Evolutionary conservation across 2,329 filamentous ascomycete genomes (phyloP).

Genomic region (Hymenoscyphus linearis): DNA sequence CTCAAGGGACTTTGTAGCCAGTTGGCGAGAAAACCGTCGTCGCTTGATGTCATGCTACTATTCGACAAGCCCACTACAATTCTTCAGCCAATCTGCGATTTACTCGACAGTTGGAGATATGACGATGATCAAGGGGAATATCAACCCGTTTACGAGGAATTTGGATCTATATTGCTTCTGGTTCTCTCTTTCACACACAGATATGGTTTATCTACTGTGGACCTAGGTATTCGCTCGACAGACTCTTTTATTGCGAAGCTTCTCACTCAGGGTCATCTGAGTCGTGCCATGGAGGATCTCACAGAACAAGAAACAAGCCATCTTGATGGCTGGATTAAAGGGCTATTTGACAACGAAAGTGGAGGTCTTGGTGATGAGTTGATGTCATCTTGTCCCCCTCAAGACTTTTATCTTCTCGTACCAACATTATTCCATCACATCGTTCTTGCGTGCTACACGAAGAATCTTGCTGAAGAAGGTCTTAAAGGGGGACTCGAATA

Average conservation of each 20-base stretch:
- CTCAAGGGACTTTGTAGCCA: slow-evolving; percentile 68
- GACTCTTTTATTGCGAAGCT: slow-evolving; percentile 67
- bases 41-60: slow-evolving; percentile 69
- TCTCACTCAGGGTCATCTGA: slow-evolving; percentile 53
- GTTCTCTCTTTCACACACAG: slow-evolving; percentile 71
- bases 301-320: slow-evolving; percentile 58
- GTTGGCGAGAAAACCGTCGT: slow-evolving; percentile 66
- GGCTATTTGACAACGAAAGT: slow-evolving; percentile 69
- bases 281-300: slow-evolving; percentile 53
- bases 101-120: slow-evolving; percentile 75
- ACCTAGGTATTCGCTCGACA: slow-evolving; percentile 54
- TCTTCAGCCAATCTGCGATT: slow-evolving; percentile 65
- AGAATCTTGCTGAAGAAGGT: slow-evolving; percentile 60
- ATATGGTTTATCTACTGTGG: slow-evolving; percentile 59
- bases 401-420: slow-evolving; percentile 75
- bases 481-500: slow-evolving; percentile 75
- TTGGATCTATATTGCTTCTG: slow-evolving; percentile 69
- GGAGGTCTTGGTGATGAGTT: slow-evolving; percentile 72
- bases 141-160: slow-evolving; percentile 82
- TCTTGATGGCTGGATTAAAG: slow-evolving; percentile 69
- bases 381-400: slow-evolving; percentile 75
- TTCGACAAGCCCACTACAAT: slow-evolving; percentile 68
- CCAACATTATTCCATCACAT: slow-evolving; percentile 74
- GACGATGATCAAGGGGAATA: slow-evolving; percentile 81
- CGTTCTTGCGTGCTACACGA: slow-evolving; percentile 62